A percentile compares a stretch with the other conserved stretches of the same genome.
Evolutionary conservation across 1,139 yeast species (phyloP).

Genomic region (Scheffersomyces titani): DNA sequence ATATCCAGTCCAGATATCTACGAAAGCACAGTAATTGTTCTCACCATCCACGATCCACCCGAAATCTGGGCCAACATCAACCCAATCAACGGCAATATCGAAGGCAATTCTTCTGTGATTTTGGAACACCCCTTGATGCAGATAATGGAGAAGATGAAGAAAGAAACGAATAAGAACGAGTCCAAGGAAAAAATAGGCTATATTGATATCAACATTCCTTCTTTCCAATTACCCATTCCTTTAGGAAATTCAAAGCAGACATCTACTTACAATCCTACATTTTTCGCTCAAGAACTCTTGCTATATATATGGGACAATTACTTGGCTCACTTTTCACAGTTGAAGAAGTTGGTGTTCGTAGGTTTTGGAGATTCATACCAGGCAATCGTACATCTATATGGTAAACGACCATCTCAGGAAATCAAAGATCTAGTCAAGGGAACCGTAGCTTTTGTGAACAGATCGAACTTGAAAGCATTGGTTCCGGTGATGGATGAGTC

Average conservation of each 20-base stretch:
- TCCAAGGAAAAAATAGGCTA: slow-evolving; percentile 74
- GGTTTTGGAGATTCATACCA: slow-evolving; percentile 92
- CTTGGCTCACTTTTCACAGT: slow-evolving; percentile 66
- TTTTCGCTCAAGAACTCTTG: slow-evolving; percentile 74
- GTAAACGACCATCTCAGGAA: slow-evolving; percentile 66
- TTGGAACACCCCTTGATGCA: slow-evolving; percentile 45
- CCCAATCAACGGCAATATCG: slow-evolving; percentile 77
- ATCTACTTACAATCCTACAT: slow-evolving; percentile 56
- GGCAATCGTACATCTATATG: slow-evolving; percentile 82
- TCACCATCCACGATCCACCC: slow-evolving; percentile 88
- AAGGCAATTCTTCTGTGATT: slow-evolving; percentile 69
- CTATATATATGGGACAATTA: slow-evolving; percentile 91
- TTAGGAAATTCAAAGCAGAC: slow-evolving; percentile 17
- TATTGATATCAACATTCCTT: slow-evolving; percentile 81
- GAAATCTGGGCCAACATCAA: slow-evolving; percentile 89
- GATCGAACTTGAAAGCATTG: slow-evolving; percentile 67
- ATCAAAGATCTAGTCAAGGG: slow-evolving; percentile 68
- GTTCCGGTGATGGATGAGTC: slow-evolving; percentile 88
- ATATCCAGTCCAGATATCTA: slow-evolving; percentile 76
- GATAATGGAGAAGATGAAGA: slow-evolving; percentile 34
- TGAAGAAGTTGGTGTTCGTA: slow-evolving; percentile 71
- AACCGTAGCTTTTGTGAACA: slow-evolving; percentile 69
- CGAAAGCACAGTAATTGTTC: slow-evolving; percentile 59
- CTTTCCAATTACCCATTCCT: slow-evolving; percentile 36
- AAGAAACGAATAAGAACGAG: slow-evolving; percentile 39